These are phyloP conservation scores for Eucalyptus cladocalyx DNA, from an alignment of 345 rosid genomes.

Conservation along the genomic window DNA sequence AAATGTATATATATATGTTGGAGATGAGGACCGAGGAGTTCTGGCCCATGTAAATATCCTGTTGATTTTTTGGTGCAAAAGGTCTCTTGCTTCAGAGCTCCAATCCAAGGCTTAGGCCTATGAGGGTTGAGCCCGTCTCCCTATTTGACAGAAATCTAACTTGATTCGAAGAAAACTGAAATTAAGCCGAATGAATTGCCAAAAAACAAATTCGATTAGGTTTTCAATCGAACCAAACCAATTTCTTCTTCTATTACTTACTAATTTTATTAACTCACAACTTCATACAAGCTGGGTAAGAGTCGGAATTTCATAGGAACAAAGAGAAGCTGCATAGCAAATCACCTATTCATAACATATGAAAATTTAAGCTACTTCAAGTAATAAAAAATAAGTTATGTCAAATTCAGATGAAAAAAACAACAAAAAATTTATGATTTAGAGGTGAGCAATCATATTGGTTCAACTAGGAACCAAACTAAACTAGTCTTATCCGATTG, in stretches of 20 bases:
- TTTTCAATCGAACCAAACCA: not conserved
- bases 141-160: not conserved
- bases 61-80: not conserved
- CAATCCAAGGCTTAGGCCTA: not conserved
- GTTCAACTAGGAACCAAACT: not conserved
- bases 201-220: not conserved
- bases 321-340: not conserved
- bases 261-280: not conserved
- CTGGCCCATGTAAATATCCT: not conserved
- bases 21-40: not conserved
- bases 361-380: not conserved
- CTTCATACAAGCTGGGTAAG: not conserved
- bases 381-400: not conserved
- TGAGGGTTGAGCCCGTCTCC: not conserved
- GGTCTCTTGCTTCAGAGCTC: not conserved
- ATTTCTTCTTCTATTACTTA: not conserved
- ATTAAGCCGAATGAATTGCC: not conserved
- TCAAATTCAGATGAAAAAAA: not conserved
- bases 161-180: not conserved
- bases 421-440: not conserved
- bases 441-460: not conserved
- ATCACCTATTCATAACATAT: not conserved
- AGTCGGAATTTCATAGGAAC: not conserved
- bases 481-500: not conserved
- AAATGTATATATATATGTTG: not conserved